Conservation (phyloP, 257 asterid species). For the Scutellaria galericulata region DNA sequence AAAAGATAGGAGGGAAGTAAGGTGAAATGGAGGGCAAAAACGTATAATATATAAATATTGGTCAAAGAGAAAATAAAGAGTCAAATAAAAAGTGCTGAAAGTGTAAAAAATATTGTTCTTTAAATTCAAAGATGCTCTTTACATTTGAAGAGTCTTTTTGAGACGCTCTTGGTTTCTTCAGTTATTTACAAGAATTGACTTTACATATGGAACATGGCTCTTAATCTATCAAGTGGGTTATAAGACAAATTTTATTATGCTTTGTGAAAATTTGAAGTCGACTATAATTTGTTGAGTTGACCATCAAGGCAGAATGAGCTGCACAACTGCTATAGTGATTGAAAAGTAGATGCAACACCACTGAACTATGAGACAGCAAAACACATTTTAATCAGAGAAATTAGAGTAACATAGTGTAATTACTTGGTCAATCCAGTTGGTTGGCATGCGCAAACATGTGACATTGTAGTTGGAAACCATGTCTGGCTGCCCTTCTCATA, state of each 20-base stretch:
- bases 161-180: neutral
- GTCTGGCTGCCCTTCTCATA: constrained; percentile 35
- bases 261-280: neutral
- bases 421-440: too few relatives aligned
- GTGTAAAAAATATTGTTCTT: too few relatives aligned
- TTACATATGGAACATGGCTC: constrained; percentile 2
- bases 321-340: neutral
- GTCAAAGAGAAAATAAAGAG: too few relatives aligned
- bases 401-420: too few relatives aligned
- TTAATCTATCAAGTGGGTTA: constrained; percentile 16
- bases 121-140: too few relatives aligned
- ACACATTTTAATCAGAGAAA: too few relatives aligned
- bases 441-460: neutral
- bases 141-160: too few relatives aligned
- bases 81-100: too few relatives aligned
- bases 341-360: constrained; percentile 11
- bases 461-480: constrained; percentile 15
- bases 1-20: too few relatives aligned
- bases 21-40: too few relatives aligned
- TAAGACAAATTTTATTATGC: constrained; percentile 16
- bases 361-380: neutral
- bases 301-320: constrained; percentile 14
- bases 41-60: too few relatives aligned
- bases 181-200: constrained; percentile 4
- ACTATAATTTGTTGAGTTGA: constrained; percentile 1